Conservation (phyloP, 2,329 filamentous ascomycete genomes). For the Cadophora luteo-olivacea region DNA sequence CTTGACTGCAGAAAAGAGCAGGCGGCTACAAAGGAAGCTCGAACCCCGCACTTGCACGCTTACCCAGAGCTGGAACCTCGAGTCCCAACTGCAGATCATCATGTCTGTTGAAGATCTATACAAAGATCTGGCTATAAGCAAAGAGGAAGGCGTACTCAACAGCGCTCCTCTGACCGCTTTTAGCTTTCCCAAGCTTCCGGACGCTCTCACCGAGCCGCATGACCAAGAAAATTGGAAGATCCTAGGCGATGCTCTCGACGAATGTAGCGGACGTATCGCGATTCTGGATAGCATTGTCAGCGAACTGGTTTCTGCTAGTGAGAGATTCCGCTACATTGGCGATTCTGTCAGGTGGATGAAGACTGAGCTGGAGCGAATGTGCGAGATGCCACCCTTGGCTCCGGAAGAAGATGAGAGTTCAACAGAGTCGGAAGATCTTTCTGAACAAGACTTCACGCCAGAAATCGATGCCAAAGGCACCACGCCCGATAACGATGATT, state of each 20-base stretch:
- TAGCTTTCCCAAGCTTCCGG: neutral
- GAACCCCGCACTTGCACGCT: neutral
- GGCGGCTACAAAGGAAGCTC: neutral
- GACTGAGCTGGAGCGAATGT: conserved; percentile 2
- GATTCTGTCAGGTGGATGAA: conserved; percentile 11
- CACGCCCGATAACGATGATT: neutral
- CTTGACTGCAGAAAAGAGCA: too few species aligned
- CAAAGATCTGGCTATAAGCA: neutral
- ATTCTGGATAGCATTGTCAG: neutral
- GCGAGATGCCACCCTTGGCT: conserved; percentile 10
- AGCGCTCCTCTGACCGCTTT: neutral
- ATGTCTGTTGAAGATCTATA: conserved; percentile 15
- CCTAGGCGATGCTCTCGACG: neutral
- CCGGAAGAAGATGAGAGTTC: neutral
- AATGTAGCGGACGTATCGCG: neutral
- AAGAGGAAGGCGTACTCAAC: neutral
- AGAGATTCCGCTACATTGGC: conserved; percentile 2
- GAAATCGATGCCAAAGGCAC: neutral
- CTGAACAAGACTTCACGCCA: too few species aligned
- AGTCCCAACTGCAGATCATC: neutral
- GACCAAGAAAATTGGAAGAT: conserved; percentile 6
- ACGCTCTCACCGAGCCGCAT: neutral
- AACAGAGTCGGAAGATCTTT: neutral
- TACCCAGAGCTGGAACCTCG: too few species aligned
- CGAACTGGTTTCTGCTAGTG: neutral